These are phyloP conservation scores for Mortierella polycephala DNA, from an alignment of 371 early-diverging fungal genomes.

Conservation along the genomic window DNA sequence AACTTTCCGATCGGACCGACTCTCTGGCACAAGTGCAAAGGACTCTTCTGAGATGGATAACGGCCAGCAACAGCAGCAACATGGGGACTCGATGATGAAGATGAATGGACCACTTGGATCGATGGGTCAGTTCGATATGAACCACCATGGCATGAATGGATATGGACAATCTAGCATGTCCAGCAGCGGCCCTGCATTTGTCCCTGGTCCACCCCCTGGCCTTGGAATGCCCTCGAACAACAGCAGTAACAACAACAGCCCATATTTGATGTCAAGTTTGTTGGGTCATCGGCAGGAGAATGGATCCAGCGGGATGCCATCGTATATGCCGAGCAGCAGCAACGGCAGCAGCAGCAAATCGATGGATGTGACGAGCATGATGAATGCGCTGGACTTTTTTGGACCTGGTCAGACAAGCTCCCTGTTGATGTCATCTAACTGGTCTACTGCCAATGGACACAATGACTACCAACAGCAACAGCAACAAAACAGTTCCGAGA, in stretches of 20 bases:
- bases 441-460: conserved; percentile 19
- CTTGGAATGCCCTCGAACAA: conserved; percentile 27
- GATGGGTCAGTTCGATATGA: conserved; percentile 1
- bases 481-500: conserved; percentile 8
- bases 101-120: conserved; percentile 6
- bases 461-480: conserved; percentile 1
- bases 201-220: conserved; percentile 47
- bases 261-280: conserved; percentile 21
- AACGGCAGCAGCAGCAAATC: conserved; percentile 19
- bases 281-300: conserved; percentile 18
- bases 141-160: conserved; percentile 16
- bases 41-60: conserved; percentile 1
- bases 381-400: conserved; percentile 30
- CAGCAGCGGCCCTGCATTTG: neutral
- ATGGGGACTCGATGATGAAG: conserved; percentile 1
- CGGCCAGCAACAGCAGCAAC: neutral
- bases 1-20: conserved; percentile 17
- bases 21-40: conserved; percentile 10
- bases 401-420: conserved; percentile 26
- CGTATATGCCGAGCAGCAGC: conserved; percentile 1
- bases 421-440: conserved; percentile 34
- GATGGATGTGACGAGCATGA: conserved; percentile 42
- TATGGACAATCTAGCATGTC: conserved; percentile 6
- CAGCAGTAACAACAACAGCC: conserved; percentile 20
- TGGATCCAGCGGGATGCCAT: conserved; percentile 7